These are phyloP conservation scores for Prunus persica DNA, from an alignment of 306 rosid genomes.

Conservation along the genomic window Prunus_persica_NCBIv2 NC_034014.1:4546001-4546500, in stretches of 20 bases:
- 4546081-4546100: slow-evolving; percentile 58
- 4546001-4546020: slow-evolving; percentile 99
- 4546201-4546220: slow-evolving; percentile 29
- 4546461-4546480: background rate
- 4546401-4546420: slow-evolving; percentile 8
- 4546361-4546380: background rate
- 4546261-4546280: slow-evolving; percentile 83
- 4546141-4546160: slow-evolving; percentile 4
- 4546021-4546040: slow-evolving; percentile 79
- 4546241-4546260: slow-evolving; percentile 70
- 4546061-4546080: slow-evolving; percentile 78
- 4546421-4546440: slow-evolving; percentile 8
- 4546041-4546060: slow-evolving; percentile 72
- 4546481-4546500: slow-evolving; percentile 1
- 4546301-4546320: slow-evolving; percentile 45
- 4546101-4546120: slow-evolving; percentile 51
- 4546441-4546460: background rate
- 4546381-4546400: slow-evolving; percentile 8
- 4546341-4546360: background rate
- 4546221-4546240: slow-evolving; percentile 54
- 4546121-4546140: slow-evolving; percentile 41
- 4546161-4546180: slow-evolving; percentile 22
- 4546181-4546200: background rate
- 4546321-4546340: slow-evolving; percentile 5
- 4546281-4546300: slow-evolving; percentile 97